phyloP scores from a whole-genome alignment of 1,139 yeast genomes.

The Pichia sp. region DNA sequence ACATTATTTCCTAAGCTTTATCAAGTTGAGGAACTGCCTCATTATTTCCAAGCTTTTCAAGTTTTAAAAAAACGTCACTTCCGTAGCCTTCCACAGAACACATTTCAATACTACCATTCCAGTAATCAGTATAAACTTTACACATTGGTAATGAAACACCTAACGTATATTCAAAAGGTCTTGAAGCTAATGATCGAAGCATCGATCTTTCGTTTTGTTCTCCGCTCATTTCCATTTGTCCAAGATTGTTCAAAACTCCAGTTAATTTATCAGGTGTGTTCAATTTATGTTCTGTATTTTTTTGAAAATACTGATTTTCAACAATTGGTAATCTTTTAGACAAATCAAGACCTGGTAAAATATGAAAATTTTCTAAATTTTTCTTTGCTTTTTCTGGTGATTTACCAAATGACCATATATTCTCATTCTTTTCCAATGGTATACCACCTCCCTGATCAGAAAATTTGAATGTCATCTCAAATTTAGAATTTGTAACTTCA shows the following conservation, averaged over 20 bases:
- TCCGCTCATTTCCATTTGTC: slow-evolving; percentile 34
- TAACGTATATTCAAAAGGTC: slow-evolving; percentile 68
- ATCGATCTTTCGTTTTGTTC: slow-evolving; percentile 33
- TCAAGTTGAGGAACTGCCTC: slow-evolving; percentile 46
- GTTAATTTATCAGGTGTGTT: slow-evolving; percentile 12
- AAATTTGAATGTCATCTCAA: slow-evolving; percentile 66
- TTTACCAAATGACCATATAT: slow-evolving; percentile 83
- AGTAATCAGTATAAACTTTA: slow-evolving; percentile 86
- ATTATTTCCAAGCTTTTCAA: slow-evolving; percentile 65
- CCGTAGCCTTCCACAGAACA: slow-evolving; percentile 88
- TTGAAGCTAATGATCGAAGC: slow-evolving; percentile 48
- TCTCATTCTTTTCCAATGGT: slow-evolving; percentile 46
- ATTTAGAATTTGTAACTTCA: slow-evolving; percentile 60
- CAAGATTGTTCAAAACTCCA: slow-evolving; percentile 30
- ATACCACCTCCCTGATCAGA: slow-evolving; percentile 92
- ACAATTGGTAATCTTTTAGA: slow-evolving; percentile 24
- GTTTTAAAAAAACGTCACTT: slow-evolving; percentile 73
- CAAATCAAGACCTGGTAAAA: slow-evolving; percentile 49
- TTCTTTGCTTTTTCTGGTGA: slow-evolving; percentile 50
- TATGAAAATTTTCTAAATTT: slow-evolving; percentile 58
- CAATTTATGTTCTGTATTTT: neutral
- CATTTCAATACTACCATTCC: slow-evolving; percentile 87
- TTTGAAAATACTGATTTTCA: slow-evolving; percentile 16
- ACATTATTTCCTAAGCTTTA: slow-evolving; percentile 39
- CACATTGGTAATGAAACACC: slow-evolving; percentile 92